Percentiles rank a stretch among this genome's conserved stretches.
Conservation (phyloP, 2,329 filamentous ascomycete species). For the Nigrospora sphaerica region DNA sequence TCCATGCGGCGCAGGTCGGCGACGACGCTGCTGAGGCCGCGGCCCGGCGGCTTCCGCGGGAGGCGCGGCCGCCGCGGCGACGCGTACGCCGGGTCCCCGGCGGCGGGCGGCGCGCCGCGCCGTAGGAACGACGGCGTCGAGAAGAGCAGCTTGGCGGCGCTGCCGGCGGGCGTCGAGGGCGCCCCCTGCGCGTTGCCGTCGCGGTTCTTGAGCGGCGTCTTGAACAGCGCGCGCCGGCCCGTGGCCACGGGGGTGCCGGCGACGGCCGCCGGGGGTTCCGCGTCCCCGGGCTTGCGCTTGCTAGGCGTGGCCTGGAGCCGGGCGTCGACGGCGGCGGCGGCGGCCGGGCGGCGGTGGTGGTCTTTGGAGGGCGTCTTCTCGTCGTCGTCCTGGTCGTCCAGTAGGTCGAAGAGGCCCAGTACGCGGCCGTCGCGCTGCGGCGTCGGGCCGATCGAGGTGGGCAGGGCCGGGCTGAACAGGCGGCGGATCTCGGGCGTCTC, state of each 20-base stretch:
- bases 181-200: constrained; percentile 27
- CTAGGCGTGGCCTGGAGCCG: constrained; percentile 36
- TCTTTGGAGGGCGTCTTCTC: constrained; percentile 41
- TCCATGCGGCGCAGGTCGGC: constrained; percentile 63
- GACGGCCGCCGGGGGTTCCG: constrained; percentile 18
- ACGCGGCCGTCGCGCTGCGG: constrained; percentile 73
- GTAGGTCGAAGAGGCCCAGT: constrained; percentile 68
- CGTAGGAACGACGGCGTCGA: constrained; percentile 67
- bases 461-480: constrained; percentile 52
- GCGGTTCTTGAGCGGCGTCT: constrained; percentile 50
- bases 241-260: constrained; percentile 42
- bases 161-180: constrained; percentile 39
- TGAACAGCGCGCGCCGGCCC: constrained; percentile 54
- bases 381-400: constrained; percentile 38
- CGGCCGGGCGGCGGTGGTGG: constrained; percentile 16
- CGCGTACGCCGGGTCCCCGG: constrained; percentile 50
- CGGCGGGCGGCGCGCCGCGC: constrained; percentile 40
- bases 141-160: constrained; percentile 50
- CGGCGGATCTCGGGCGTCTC: constrained; percentile 51
- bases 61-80: constrained; percentile 42
- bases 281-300: constrained; percentile 26
- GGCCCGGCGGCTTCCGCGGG: constrained; percentile 54
- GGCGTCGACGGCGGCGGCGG: constrained; percentile 28
- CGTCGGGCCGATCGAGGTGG: constrained; percentile 65
- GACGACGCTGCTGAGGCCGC: constrained; percentile 68